Evolutionary conservation across 176 grass and related monocot genomes (phyloP).

Genomic region (Rhynchospora pubera): DNA sequence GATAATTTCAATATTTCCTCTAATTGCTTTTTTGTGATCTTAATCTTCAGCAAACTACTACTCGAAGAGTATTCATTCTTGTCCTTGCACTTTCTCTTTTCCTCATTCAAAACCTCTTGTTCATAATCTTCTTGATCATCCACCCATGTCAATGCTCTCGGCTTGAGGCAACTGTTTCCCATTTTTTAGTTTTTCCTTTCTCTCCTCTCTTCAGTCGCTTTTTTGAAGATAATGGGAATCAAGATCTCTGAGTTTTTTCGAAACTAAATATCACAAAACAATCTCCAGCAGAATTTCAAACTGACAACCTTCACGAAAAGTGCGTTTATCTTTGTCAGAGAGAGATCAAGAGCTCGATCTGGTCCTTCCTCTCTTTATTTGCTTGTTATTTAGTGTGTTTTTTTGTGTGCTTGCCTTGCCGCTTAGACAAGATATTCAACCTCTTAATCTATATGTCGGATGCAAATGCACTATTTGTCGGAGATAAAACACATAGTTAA

Average conservation of each 20-base stretch:
- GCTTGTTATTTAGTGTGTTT: too few relatives aligned
- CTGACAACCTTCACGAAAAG: too few relatives aligned
- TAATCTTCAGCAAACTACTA: slow-evolving; percentile 10
- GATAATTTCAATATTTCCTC: slow-evolving; percentile 23
- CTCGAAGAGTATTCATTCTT: not conserved
- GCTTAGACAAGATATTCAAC: too few relatives aligned
- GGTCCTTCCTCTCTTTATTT: too few relatives aligned
- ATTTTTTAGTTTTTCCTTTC: slow-evolving; percentile 13
- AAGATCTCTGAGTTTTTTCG: too few relatives aligned
- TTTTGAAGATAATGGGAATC: too few relatives aligned
- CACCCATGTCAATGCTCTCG: slow-evolving; percentile 12
- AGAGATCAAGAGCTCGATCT: too few relatives aligned
- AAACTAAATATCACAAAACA: too few relatives aligned
- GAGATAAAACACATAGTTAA: not conserved
- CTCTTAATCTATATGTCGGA: not conserved
- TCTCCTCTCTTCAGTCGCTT: not conserved
- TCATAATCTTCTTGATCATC: slow-evolving; percentile 25
- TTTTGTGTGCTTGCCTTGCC: too few relatives aligned
- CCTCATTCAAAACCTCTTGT: not conserved
- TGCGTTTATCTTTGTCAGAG: too few relatives aligned
- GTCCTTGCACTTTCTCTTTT: not conserved
- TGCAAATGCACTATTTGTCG: not conserved
- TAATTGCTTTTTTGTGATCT: slow-evolving; percentile 30
- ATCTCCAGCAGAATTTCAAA: too few relatives aligned
- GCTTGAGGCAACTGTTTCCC: slow-evolving; percentile 28